Evolutionary conservation across 306 rosid species (phyloP), one percentile per base, ranked within the genome.

Genomic region (Acacia confusa): DNA sequence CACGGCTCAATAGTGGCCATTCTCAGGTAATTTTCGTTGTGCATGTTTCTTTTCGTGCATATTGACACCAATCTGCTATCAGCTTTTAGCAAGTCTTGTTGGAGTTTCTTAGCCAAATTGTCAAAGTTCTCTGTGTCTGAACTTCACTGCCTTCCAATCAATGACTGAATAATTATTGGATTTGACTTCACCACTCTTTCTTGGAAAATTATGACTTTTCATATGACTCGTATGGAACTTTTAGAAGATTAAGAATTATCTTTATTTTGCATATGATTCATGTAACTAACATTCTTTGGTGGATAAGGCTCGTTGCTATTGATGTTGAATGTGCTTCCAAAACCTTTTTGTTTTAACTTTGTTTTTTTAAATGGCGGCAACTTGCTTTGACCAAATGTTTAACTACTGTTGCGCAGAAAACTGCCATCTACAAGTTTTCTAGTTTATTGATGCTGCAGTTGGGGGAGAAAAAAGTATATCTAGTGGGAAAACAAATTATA

Each of bases 391-490:
- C 81, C 57, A 80, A 34, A 78, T 84, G 81, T 86, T 84, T 86
- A 83, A 81, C 87, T 79, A 78, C 69, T 81, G 83, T 85, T 78
- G 80, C 90, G 83, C 89, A 90, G 79, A 72, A 77, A 66, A 80
- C 77, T 86, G 82, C 84, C 83, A 70, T 83, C 87, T 75, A 74
- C 84, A 66, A 84, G 89, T 86, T 88, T 86, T 88, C 88, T 74
- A 83, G 81, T 85, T 69, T 81, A 61, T 64, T 68, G 82, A 63
- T 69, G 87, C 83, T 79, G 88, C 85, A 73, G 85, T 84, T 52
- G 85, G 80, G 63, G 57, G 80, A 63, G 53, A 4, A 72, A 72
- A 57, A 57, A 22, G 15, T 22, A 22, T 57, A n/a, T 22, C 64
- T 57, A 81, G 64, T 55, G 78, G 70, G 81, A 79, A 63, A 76